Evolutionary conservation across 2,329 filamentous ascomycete species (phyloP).

Genomic region (Macrophomina tecta): DNA sequence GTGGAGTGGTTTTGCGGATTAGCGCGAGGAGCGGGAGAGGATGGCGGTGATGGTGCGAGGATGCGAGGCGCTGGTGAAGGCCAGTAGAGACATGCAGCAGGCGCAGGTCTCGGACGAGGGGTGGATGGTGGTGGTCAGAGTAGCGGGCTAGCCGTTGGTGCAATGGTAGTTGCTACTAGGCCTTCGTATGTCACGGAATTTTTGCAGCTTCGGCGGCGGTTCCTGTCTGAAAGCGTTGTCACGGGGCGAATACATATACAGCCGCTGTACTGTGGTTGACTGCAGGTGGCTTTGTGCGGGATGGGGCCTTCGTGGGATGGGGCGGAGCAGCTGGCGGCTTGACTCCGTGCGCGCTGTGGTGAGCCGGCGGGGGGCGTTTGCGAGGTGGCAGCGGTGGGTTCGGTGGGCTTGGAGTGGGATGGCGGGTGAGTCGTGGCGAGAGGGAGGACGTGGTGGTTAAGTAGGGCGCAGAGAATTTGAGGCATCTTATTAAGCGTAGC

Average conservation of each 20-base stretch:
- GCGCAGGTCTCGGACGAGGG: constrained; percentile 39
- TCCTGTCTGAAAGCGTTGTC: constrained; percentile 92
- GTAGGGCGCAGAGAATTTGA: constrained; percentile 24
- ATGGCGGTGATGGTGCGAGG: constrained; percentile 35
- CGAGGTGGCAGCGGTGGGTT: neutral
- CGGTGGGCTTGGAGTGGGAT: constrained; percentile 14
- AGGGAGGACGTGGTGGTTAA: constrained; percentile 20
- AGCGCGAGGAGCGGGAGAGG: constrained; percentile 38
- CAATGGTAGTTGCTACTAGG: constrained; percentile 87
- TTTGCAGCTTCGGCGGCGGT: constrained; percentile 92
- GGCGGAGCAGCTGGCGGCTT: constrained; percentile 27
- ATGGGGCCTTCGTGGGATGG: constrained; percentile 11
- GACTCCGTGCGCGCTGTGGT: constrained; percentile 28
- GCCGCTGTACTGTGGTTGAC: constrained; percentile 45
- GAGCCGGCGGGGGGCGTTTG: constrained; percentile 21
- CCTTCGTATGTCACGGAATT: constrained; percentile 95
- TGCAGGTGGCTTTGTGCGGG: constrained; percentile 27
- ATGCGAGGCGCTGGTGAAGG: constrained; percentile 43
- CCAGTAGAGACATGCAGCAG: constrained; percentile 67
- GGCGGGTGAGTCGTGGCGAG: constrained; percentile 21
- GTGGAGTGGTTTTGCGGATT: constrained; percentile 9
- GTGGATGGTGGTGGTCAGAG: constrained; percentile 29
- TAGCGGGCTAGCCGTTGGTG: constrained; percentile 84
- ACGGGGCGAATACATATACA: constrained; percentile 99
- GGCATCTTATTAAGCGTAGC: constrained; percentile 17